These are phyloP conservation scores for Lasiodiplodia sp. DNA, from an alignment of 2,329 filamentous ascomycete species.

Conservation along the genomic window DNA sequence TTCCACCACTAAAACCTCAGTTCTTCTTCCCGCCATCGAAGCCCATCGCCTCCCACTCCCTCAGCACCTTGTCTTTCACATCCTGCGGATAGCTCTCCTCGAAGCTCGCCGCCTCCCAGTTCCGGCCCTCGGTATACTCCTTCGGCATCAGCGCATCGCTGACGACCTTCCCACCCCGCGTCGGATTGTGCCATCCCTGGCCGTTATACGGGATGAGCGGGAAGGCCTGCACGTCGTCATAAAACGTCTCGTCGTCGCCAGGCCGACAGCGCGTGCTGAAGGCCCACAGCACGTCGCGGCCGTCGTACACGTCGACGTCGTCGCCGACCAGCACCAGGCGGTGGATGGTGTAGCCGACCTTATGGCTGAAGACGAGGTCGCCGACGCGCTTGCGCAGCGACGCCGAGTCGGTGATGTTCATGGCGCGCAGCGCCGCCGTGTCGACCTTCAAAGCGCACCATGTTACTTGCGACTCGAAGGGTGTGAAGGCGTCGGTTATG, in stretches of 20 bases:
- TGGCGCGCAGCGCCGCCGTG: not conserved
- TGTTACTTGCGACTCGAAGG: conserved; percentile 57
- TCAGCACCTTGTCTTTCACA: conserved; percentile 48
- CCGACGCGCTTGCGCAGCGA: conserved; percentile 46
- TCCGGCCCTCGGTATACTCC: conserved; percentile 45
- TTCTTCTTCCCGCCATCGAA: not conserved
- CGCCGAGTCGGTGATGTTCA: not conserved
- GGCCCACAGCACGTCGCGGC: conserved; percentile 59
- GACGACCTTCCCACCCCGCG: conserved; percentile 55
- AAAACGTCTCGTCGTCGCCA: conserved; percentile 52
- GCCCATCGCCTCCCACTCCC: conserved; percentile 40
- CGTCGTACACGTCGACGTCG: conserved; percentile 58
- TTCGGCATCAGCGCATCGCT: conserved; percentile 48
- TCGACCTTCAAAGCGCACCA: conserved; percentile 50
- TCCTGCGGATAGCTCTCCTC: conserved; percentile 48
- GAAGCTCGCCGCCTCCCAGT: conserved; percentile 47
- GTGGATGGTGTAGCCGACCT: conserved; percentile 54
- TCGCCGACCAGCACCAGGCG: conserved; percentile 56
- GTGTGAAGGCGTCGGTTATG: conserved; percentile 53
- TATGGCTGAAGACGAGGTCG: conserved; percentile 53
- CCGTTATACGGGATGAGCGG: conserved; percentile 57
- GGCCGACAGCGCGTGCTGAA: conserved; percentile 58
- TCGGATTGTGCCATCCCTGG: conserved; percentile 47
- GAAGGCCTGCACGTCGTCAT: conserved; percentile 54
- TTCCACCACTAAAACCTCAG: not conserved